Percentiles rank a stretch among this genome's conserved stretches.
Conservation (phyloP, 2,329 filamentous ascomycete species). For the Alternaria conjuncta region DNA sequence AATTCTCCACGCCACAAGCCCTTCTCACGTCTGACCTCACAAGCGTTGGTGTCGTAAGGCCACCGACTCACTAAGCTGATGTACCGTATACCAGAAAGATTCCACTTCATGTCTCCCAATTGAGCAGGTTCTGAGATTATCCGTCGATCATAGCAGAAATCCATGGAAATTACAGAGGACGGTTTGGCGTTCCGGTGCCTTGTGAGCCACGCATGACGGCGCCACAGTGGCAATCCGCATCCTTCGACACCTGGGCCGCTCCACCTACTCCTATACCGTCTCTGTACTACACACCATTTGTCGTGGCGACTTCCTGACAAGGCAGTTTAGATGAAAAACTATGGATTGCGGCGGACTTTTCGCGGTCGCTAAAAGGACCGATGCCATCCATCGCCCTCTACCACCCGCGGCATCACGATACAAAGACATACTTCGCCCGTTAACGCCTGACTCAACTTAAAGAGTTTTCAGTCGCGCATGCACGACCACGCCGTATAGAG, state of each 20-base stretch:
- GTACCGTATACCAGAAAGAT: background rate
- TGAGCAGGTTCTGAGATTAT: constrained; percentile 9
- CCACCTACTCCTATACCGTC: background rate
- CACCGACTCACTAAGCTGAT: background rate
- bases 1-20: background rate
- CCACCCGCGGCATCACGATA: constrained; percentile 3
- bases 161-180: constrained; percentile 5
- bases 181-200: constrained; percentile 10
- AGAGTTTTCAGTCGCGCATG: background rate
- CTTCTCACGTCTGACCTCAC: background rate
- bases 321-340: constrained; percentile 12
- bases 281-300: constrained; percentile 4
- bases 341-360: constrained; percentile 18
- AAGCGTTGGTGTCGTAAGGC: background rate
- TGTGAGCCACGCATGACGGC: constrained; percentile 4
- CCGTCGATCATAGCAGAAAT: constrained; percentile 16
- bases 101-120: background rate
- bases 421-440: background rate
- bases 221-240: constrained; percentile 9
- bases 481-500: background rate
- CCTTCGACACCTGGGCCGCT: constrained; percentile 1
- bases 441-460: constrained; percentile 6
- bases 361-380: constrained; percentile 16
- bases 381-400: constrained; percentile 1
- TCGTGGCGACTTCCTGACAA: constrained; percentile 15